Base-by-base conservation (phyloP, 2,329 filamentous ascomycete species). In the Neonectria ditissima region DNA sequence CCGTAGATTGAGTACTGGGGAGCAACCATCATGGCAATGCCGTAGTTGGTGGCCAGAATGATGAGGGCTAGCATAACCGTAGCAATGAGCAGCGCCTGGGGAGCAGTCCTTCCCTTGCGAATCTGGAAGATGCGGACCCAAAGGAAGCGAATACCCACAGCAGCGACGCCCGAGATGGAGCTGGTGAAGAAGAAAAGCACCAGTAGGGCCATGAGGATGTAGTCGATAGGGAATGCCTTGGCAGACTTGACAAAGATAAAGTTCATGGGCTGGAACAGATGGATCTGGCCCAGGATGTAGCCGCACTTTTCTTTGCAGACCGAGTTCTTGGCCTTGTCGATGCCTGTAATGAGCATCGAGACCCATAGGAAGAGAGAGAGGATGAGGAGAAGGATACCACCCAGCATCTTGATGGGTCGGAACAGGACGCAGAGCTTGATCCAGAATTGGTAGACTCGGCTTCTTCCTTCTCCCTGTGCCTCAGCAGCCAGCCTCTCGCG, bases 261-360 rank as follows among this genome's bases (percentile, higher is more conserved):
- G 81, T 99, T 98, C 75, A 97, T 84, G 1, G 96, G 96, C 77
- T 99, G 96, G 83, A 97, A 97, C 71, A 98, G 89, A 77, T 97
- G 93, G 77, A 97, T 92, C 75, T 84, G 86, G 45, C 90, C 93
- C 5, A 99, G 86, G 53, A 98, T 92, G 80, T 97, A 99, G 66
- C 96, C 96, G 76, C 96, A 99, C 72, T 89, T 90, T 63, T 89
- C 84, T 78, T 96, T 95, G 86, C 96, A 99, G 66, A 97, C 83
- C 4, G 94, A 97, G 82, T 98, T 97, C 78, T 92, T 94, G 37
- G 94, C 93, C 82, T 98, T 98, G 86, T 99, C 96, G 74, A 98
- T 94, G 69, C 90, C 92, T 0, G 95, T 98, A 76, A 98, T 92
- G 70, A 98, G 86, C 93, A 99, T 98, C 13, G 93, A 97, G 9